phyloP scores from a whole-genome alignment of 176 grass and related monocot genomes.

The Rhynchospora breviuscula region DNA sequence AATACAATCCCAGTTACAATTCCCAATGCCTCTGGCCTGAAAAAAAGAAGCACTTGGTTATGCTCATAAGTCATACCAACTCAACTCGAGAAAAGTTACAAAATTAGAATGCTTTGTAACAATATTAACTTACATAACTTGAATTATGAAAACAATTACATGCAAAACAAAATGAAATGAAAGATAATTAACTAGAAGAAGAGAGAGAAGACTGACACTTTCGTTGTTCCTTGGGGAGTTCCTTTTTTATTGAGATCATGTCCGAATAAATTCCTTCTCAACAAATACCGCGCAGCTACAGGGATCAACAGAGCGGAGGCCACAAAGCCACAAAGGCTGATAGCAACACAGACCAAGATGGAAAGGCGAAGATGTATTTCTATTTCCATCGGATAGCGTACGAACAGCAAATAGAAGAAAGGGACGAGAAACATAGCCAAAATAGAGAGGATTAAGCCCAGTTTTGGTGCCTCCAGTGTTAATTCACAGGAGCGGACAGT shows the following conservation, averaged over 20 bases:
- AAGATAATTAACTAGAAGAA: not conserved
- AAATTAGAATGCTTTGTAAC: no score
- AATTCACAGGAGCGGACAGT: not conserved
- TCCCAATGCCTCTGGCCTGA: constrained; percentile 75
- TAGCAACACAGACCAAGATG: constrained; percentile 52
- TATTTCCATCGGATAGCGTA: constrained; percentile 45
- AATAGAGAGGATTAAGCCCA: constrained; percentile 26
- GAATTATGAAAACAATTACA: no score
- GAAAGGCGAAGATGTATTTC: constrained; percentile 48
- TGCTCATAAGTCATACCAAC: no score
- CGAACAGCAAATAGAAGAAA: constrained; percentile 73
- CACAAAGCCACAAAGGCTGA: constrained; percentile 56
- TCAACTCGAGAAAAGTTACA: not conserved
- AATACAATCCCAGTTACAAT: constrained; percentile 86
- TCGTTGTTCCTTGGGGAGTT: constrained; percentile 52
- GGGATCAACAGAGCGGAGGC: constrained; percentile 48
- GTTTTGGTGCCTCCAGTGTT: constrained; percentile 39
- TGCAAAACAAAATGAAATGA: no score
- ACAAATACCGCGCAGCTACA: constrained; percentile 62
- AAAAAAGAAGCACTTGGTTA: not conserved
- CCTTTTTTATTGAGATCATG: constrained; percentile 89
- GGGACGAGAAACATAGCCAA: constrained; percentile 51
- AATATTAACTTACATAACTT: no score
- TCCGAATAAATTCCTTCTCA: constrained; percentile 61
- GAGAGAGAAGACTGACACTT: constrained; percentile 50